These are phyloP conservation scores for Balakata baccata DNA, from an alignment of 345 rosid species.

Conservation along the genomic window DNA sequence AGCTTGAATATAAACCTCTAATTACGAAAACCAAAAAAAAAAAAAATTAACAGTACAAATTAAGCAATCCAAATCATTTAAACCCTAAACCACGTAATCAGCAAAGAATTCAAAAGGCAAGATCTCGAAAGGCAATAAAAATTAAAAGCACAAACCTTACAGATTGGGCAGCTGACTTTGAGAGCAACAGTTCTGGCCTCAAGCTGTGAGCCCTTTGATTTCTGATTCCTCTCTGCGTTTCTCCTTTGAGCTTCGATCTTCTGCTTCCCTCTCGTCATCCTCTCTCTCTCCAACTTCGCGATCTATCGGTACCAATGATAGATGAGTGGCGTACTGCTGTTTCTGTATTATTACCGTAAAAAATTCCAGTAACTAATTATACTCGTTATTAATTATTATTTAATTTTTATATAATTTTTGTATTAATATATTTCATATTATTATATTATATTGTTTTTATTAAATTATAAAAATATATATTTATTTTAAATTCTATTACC, in stretches of 20 bases:
- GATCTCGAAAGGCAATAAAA: not conserved
- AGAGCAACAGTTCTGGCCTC: conserved; percentile 72
- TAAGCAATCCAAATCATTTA: no score
- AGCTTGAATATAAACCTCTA: not conserved
- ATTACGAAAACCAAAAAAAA: not conserved
- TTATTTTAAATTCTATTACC: no score
- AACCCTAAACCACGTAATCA: no score
- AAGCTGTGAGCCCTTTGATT: conserved; percentile 57
- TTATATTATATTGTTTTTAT: no score
- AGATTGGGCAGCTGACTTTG: conserved; percentile 65
- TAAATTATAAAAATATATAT: no score
- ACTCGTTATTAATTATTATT: no score
- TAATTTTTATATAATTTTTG: no score
- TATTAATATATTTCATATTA: no score
- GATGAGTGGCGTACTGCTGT: no score
- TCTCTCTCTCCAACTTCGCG: conserved; percentile 11
- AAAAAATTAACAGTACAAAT: not conserved
- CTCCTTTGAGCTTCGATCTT: conserved; percentile 70
- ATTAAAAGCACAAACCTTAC: conserved; percentile 43
- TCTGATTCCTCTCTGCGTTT: conserved; percentile 69
- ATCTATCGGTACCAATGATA: not conserved
- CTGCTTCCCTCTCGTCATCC: conserved; percentile 79
- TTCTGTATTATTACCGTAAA: no score
- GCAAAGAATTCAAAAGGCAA: not conserved
- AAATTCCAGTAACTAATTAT: no score